phyloP scores from a whole-genome alignment of 768 basidiomycete species.

The Amanita pseudoporphyria region DNA sequence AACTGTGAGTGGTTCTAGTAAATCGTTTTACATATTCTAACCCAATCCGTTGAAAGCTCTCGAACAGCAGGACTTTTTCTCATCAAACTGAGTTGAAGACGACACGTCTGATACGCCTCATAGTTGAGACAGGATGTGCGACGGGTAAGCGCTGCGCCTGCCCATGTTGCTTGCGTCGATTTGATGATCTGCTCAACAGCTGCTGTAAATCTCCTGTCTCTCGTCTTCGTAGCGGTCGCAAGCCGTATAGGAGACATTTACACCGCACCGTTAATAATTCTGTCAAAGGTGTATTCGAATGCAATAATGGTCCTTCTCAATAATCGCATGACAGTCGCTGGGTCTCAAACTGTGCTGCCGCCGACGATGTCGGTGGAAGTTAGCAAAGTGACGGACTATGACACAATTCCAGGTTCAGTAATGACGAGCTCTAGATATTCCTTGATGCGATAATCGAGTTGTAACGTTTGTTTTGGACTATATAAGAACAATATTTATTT shows the following conservation, averaged over 20 bases:
- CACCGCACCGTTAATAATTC: constrained; percentile 22
- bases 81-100: constrained; percentile 17
- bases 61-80: constrained; percentile 17
- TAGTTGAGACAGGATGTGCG: constrained; percentile 25
- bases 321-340: constrained; percentile 19
- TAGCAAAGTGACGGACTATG: background rate
- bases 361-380: background rate
- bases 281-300: constrained; percentile 26
- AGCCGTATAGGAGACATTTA: constrained; percentile 18
- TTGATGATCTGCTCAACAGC: constrained; percentile 12
- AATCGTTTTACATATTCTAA: background rate
- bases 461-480: no score
- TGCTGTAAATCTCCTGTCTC: constrained; percentile 19
- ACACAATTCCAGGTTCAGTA: background rate
- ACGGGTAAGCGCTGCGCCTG: constrained; percentile 16
- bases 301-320: constrained; percentile 25
- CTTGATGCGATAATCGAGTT: background rate
- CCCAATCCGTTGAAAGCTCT: constrained; percentile 7
- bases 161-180: background rate
- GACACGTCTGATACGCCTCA: constrained; percentile 21
- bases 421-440: background rate
- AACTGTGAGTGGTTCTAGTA: constrained; percentile 14
- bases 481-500: no score
- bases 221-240: constrained; percentile 20
- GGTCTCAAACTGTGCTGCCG: constrained; percentile 5